A percentile compares a stretch with the other conserved stretches of the same genome.
phyloP scores from a whole-genome alignment of 495 filamentous ascomycete species.

The Podospora conica region DNA sequence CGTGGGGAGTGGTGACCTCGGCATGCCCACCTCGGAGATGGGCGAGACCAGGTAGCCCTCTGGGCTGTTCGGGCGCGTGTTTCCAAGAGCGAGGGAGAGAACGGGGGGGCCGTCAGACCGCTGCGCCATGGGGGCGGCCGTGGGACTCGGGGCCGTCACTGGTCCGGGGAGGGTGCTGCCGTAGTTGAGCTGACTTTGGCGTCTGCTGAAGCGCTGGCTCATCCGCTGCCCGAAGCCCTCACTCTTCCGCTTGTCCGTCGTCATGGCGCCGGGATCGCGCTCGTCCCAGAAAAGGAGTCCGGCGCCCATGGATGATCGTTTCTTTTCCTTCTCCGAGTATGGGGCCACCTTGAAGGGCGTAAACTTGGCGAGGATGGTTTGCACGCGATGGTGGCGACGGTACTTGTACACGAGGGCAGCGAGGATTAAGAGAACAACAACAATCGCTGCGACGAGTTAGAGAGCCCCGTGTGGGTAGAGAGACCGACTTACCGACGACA shows the following conservation, averaged over 20 bases:
- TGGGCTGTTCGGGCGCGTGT: slow-evolving; percentile 4
- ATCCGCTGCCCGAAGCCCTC: slow-evolving; percentile 16
- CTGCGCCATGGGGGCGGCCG: slow-evolving; percentile 3
- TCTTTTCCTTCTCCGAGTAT: slow-evolving; percentile 20
- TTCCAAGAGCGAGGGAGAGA: slow-evolving; percentile 3
- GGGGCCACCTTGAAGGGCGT: slow-evolving; percentile 23
- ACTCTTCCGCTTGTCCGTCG: slow-evolving; percentile 15
- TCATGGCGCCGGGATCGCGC: slow-evolving; percentile 9
- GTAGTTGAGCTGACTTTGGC: neutral
- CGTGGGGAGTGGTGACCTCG: slow-evolving; percentile 13
- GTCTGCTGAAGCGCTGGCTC: neutral
- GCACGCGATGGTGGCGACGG: slow-evolving; percentile 20
- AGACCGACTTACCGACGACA: slow-evolving; percentile 17
- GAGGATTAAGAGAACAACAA: slow-evolving; percentile 22
- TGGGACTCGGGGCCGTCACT: slow-evolving; percentile 11
- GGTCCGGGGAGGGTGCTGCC: slow-evolving; percentile 1
- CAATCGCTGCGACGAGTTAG: slow-evolving; percentile 15
- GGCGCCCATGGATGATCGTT: slow-evolving; percentile 26
- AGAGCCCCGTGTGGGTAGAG: neutral
- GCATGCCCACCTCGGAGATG: slow-evolving; percentile 13
- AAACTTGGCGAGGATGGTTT: slow-evolving; percentile 21
- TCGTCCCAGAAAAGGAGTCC: slow-evolving; percentile 23
- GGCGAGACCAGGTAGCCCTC: slow-evolving; percentile 16
- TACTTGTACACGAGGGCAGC: slow-evolving; percentile 23
- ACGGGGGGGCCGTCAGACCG: slow-evolving; percentile 6